Percentiles rank a stretch among this genome's conserved stretches.
Conservation (phyloP, 345 rosid genomes). For the Noccaea caerulescens region DNA sequence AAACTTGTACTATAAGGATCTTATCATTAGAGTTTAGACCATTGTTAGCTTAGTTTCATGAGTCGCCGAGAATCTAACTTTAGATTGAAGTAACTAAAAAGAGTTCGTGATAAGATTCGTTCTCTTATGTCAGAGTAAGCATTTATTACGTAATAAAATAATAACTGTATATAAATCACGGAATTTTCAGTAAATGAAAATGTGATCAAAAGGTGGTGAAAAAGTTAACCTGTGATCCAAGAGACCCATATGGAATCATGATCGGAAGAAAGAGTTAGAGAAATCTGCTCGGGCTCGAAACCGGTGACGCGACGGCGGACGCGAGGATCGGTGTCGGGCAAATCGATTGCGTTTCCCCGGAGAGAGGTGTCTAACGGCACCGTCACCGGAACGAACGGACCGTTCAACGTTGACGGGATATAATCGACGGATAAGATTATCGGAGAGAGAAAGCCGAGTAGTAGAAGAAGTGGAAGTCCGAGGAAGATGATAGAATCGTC, state of each 20-base stretch:
- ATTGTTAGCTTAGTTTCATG: not conserved
- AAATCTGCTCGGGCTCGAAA: constrained; percentile 72
- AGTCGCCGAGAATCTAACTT: constrained; percentile 8
- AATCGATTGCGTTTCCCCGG: constrained; percentile 69
- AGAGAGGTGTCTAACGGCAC: constrained; percentile 58
- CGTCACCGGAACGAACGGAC: constrained; percentile 69
- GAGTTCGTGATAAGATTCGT: constrained; percentile 17
- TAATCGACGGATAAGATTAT: constrained; percentile 9
- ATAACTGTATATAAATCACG: not conserved
- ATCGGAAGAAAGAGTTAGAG: constrained; percentile 57
- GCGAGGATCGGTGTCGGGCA: constrained; percentile 67
- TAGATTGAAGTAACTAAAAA: constrained; percentile 15
- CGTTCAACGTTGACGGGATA: constrained; percentile 66
- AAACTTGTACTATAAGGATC: not conserved
- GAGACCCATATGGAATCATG: constrained; percentile 74
- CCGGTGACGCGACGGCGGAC: constrained; percentile 60
- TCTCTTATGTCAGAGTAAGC: constrained; percentile 22
- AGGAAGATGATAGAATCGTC: constrained; percentile 16
- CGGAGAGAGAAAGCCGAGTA: constrained; percentile 27
- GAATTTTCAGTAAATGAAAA: not conserved
- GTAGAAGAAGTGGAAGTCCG: constrained; percentile 17
- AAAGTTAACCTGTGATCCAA: constrained; percentile 66
- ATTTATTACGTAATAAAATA: constrained; percentile 23
- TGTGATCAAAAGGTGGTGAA: not conserved
- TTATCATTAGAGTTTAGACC: not conserved